Evolutionary conservation across 345 rosid species (phyloP).

Genomic region (Eucalyptus regnans): DNA sequence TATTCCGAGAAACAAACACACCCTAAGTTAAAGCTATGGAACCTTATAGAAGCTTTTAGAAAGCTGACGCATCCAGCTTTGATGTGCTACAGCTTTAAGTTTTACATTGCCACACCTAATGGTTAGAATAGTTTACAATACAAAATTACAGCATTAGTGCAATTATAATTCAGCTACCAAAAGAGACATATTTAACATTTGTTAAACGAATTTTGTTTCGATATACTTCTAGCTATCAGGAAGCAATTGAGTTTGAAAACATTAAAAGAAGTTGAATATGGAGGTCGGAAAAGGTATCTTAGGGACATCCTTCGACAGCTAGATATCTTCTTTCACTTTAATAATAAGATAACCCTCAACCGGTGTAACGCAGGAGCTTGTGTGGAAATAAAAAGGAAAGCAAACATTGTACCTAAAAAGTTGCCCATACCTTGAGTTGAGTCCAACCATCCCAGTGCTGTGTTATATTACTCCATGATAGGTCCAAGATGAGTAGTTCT

Average conservation of each 20-base stretch:
- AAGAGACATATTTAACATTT: neutral
- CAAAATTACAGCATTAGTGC: neutral
- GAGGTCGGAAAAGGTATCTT: neutral
- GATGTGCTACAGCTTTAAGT: neutral
- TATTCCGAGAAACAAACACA: too few species aligned
- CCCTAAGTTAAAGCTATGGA: neutral
- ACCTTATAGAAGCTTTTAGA: neutral
- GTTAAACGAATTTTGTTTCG: too few species aligned
- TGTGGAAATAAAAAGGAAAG: too few species aligned
- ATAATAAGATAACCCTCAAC: neutral
- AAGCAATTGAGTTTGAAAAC: neutral
- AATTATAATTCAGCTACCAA: neutral
- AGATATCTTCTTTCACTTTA: neutral
- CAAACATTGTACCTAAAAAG: too few species aligned
- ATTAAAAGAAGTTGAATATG: neutral
- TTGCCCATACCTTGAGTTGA: too few species aligned
- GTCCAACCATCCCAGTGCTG: too few species aligned
- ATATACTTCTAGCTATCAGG: neutral
- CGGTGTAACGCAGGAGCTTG: neutral
- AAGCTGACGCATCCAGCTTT: neutral
- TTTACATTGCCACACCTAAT: too few species aligned
- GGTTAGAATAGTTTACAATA: neutral
- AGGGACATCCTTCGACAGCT: neutral
- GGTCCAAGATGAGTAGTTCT: neutral
- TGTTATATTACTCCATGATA: neutral